A percentile compares a stretch with the other conserved stretches of the same genome.
These are phyloP conservation scores for Coprinellus micaceus DNA, from an alignment of 768 basidiomycete species.

Conservation along the genomic window DNA sequence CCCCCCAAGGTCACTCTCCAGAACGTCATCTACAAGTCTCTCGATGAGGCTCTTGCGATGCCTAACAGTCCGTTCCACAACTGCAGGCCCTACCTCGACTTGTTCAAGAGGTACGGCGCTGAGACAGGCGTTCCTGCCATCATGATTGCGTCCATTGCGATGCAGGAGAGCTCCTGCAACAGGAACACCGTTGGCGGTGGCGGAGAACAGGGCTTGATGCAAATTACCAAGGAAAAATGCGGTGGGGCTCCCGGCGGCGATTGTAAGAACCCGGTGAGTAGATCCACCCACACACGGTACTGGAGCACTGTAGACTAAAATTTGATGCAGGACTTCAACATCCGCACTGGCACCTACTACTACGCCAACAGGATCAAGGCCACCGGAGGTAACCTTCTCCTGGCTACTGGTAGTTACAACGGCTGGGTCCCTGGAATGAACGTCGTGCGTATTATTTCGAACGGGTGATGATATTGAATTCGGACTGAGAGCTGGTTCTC, in stretches of 20 bases:
- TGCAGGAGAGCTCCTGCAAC: conserved; percentile 82
- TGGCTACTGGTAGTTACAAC: conserved; percentile 70
- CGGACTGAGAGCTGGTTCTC: background rate
- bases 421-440: conserved; percentile 66
- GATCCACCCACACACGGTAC: conserved; percentile 4
- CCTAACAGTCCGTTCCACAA: conserved; percentile 53
- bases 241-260: conserved; percentile 46
- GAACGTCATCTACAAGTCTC: conserved; percentile 46
- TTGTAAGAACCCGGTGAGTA: conserved; percentile 44
- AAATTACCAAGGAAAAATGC: conserved; percentile 78
- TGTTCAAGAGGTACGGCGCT: conserved; percentile 61
- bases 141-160: conserved; percentile 79
- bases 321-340: conserved; percentile 59
- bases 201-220: conserved; percentile 87
- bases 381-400: conserved; percentile 51
- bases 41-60: conserved; percentile 46
- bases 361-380: conserved; percentile 48
- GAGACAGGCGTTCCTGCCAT: conserved; percentile 60
- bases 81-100: conserved; percentile 45
- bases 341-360: conserved; percentile 59
- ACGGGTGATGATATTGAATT: background rate
- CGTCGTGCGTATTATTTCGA: conserved; percentile 32
- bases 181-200: conserved; percentile 62
- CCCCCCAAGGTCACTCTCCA: conserved; percentile 59
- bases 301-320: background rate